Evolutionary conservation across 108 stramenopile species (phyloP), one percentile per base, ranked within the genome.

Genomic region (Nitzschia sp.): DNA sequence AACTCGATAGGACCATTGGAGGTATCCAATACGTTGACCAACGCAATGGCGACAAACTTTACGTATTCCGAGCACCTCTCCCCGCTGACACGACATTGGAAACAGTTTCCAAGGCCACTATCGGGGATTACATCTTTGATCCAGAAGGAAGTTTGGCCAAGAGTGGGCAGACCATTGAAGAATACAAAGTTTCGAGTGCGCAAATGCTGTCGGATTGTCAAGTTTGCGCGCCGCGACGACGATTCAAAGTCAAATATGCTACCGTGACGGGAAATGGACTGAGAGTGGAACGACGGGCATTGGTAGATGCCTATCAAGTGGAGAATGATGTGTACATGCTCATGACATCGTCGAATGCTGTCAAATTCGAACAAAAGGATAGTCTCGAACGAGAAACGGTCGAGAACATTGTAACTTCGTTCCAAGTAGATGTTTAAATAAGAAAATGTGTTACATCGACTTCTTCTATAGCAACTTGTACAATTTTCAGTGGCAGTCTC

Each of bases 11-110:
- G 64, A 45, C 76, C 19, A 70, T 79, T 11, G 90, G 90, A 17
- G 87, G 87, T 1, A 66, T 91, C 24, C 84, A 84, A 62, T 91
- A 88, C 58, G 90, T 91, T 27, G 90, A 91, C 75, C 90, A 91
- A 68, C 68, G 90, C 19, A 88, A 91, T 71, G 90, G 90, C 15
- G 87, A 88, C 59, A 86, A 86, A 59, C 58, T 91, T 29, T 91
- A 91, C 63, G 78, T 86, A 8, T 57, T 91, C 15, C 72, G 70
- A 19, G 79, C 87, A 2, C 65, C 47, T n/a, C 65, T 91, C 23
- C 90, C 90, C 9, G 46, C 54, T 15, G 84, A 71, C 2, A 51
- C 49, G 5, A 54, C 54, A 45, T 67, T 91, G 38, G 74, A 76
- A 32, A 82, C 72, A 0, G 68, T 88, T 9, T 25, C 71, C 17